Base-by-base conservation (phyloP, 2,329 filamentous ascomycete species). In the Achaetomium macrosporum region DNA sequence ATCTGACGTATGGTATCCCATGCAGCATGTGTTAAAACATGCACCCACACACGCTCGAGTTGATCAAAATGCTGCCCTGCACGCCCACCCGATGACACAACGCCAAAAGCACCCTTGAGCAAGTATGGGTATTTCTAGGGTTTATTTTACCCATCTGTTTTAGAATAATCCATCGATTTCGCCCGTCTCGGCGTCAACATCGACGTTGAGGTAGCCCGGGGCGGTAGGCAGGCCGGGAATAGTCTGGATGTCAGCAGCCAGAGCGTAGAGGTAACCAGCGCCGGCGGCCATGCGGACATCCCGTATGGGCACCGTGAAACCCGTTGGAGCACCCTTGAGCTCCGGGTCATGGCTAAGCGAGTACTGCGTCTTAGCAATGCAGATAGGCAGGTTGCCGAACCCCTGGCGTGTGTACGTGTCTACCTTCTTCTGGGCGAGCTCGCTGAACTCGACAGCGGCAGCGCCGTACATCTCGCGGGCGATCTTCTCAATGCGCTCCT, bases 291-390 rank as follows among this genome's bases (percentile, higher is more conserved):
- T 84, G 57, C 91, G 79, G 37, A 99, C 92, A 67, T 99, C 93
- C 55, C 92, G 79, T 63, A 99, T 96, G 2, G 93, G 93, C 6
- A 99, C 84, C 0, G 89, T 95, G 71, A 97, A 99, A 54, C 92
- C 93, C 4, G 85, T 88, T 20, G 93, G 93, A 9, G 93, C 93
- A 57, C 93, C 93, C 81, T 99, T 99, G 63, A 97, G 78, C 11
- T 88, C 84, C 2, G 92, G 87, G 69, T 99, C 90, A 71, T 97
- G 92, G 54, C 87, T 93, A 45, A 99, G 79, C 33, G 89, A 95
- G 76, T 99, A 99, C 71, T 99, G 93, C 13, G 93, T 99, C 84
- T 99, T 99, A 57, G 93, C 93, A 60, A 97, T 82, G 70, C 93
- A 99, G 66, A 97, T 96, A 35, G 93, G 93, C 59, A 99, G 76